These are phyloP conservation scores for Fusarium sp. DNA, from an alignment of 2,329 filamentous ascomycete genomes.

Conservation along the genomic window DNA sequence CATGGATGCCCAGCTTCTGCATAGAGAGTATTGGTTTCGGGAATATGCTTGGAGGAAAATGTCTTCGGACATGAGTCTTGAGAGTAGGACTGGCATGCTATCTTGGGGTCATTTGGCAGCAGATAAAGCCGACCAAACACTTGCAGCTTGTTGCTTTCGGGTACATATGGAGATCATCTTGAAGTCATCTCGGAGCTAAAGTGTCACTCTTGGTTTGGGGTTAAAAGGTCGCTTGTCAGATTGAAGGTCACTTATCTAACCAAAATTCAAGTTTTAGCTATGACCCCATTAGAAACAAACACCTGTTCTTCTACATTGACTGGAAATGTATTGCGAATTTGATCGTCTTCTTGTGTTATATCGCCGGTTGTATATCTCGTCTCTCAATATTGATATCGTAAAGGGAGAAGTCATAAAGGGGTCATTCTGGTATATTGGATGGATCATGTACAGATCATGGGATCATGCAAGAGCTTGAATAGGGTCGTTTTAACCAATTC, in stretches of 20 bases:
- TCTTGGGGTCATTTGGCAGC: not conserved
- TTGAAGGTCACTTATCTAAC: not conserved
- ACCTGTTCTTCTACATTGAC: not conserved
- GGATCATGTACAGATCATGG: not conserved
- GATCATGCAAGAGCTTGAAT: not conserved
- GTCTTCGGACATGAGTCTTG: not conserved
- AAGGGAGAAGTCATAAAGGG: not conserved
- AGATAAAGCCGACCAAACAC: not conserved
- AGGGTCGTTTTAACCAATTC: accelerated
- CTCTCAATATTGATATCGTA: not conserved
- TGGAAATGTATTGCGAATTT: not conserved
- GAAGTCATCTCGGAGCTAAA: not conserved
- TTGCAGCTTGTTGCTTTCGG: not conserved
- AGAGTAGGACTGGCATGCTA: not conserved
- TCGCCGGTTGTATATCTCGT: not conserved
- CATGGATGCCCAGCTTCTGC: not conserved
- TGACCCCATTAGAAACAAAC: not conserved
- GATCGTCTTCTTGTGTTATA: not conserved
- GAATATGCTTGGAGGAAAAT: not conserved
- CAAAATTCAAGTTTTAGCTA: not conserved
- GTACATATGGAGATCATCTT: not conserved
- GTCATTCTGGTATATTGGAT: not conserved
- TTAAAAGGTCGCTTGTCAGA: not conserved
- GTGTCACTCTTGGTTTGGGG: not conserved
- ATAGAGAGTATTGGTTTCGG: not conserved